Evolutionary conservation across 345 rosid genomes (phyloP).

Genomic region (Hypericum androsaemum): DNA sequence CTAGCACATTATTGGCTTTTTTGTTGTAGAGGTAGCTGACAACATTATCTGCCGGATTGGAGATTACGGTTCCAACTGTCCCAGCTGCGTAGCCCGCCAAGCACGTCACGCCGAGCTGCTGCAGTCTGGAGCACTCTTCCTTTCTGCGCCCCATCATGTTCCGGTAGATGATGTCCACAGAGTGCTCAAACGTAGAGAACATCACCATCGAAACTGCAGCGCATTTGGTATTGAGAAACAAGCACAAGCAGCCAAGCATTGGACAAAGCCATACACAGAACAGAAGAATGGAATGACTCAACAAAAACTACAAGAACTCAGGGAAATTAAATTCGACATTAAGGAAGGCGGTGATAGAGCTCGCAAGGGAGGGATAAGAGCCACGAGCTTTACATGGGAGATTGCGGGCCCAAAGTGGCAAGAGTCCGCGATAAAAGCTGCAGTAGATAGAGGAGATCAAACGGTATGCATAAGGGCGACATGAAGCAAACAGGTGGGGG

Average conservation of each 20-base stretch:
- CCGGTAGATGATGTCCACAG: constrained; percentile 43
- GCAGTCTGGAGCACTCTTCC: constrained; percentile 51
- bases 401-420: constrained; percentile 37
- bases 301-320: neutral
- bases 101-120: constrained; percentile 68
- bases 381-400: constrained; percentile 32
- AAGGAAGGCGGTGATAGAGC: neutral
- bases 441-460: constrained; percentile 8
- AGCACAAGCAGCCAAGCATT: constrained; percentile 7
- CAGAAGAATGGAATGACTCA: neutral
- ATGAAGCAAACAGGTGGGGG: constrained; percentile 1
- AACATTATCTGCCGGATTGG: constrained; percentile 54
- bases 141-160: constrained; percentile 33
- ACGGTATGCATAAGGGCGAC: constrained; percentile 6
- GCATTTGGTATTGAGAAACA: neutral
- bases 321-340: too few relatives aligned
- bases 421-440: constrained; percentile 31
- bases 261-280: neutral
- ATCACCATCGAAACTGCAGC: constrained; percentile 52
- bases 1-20: constrained; percentile 35
- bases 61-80: constrained; percentile 49
- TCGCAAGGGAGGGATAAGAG: neutral
- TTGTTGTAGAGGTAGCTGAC: constrained; percentile 48
- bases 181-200: constrained; percentile 77
- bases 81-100: constrained; percentile 72